These are phyloP conservation scores for Poterioochromonas sp. DNA, from an alignment of 352 stramenopile genomes.

Conservation along the genomic window DNA sequence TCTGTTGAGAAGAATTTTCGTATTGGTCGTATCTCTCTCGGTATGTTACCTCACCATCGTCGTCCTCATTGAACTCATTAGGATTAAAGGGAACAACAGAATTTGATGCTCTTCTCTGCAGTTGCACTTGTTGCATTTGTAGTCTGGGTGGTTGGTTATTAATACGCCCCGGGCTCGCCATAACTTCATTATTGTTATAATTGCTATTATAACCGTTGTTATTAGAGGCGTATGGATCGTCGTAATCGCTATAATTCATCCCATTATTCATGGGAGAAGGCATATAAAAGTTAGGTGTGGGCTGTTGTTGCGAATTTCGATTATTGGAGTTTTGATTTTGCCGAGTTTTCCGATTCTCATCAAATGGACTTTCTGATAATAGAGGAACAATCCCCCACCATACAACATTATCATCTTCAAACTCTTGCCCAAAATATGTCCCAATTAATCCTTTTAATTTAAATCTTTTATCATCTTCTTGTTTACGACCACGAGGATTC, in stretches of 20 bases:
- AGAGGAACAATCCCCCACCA: slow-evolving; percentile 25
- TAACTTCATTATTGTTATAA: neutral
- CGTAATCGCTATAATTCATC: neutral
- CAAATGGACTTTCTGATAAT: neutral
- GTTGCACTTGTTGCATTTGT: too few species aligned
- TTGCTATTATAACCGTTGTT: neutral
- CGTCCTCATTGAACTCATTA: too few species aligned
- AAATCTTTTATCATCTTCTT: neutral
- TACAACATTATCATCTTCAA: neutral
- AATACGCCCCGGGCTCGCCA: too few species aligned
- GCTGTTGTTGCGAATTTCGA: neutral
- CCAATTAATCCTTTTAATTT: neutral
- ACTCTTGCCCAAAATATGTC: neutral
- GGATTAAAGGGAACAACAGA: too few species aligned
- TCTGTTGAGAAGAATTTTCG: too few species aligned
- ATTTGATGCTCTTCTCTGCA: too few species aligned
- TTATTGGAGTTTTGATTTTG: neutral
- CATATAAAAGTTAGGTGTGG: neutral
- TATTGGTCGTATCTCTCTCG: too few species aligned
- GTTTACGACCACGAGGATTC: neutral
- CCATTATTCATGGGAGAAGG: neutral
- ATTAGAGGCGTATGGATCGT: neutral
- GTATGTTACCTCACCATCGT: too few species aligned
- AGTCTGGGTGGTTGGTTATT: too few species aligned
- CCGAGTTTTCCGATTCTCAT: neutral